Evolutionary conservation across 306 rosid species (phyloP).

Genomic region (Glycine soja): DNA sequence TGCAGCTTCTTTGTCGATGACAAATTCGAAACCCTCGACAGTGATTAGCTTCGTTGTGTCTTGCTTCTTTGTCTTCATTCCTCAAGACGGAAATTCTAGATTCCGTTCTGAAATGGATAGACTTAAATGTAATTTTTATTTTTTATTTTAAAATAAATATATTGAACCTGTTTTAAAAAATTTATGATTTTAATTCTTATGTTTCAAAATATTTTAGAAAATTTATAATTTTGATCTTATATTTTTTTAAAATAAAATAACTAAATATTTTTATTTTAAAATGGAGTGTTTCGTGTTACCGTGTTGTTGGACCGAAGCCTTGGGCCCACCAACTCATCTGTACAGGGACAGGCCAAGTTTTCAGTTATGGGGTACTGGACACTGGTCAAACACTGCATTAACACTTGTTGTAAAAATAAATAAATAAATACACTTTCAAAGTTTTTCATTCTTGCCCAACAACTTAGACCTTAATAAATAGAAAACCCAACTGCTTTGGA

Average conservation of each 20-base stretch:
- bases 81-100: not conserved
- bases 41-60: slow-evolving; percentile 66
- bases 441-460: not conserved
- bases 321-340: slow-evolving; percentile 12
- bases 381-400: not conserved
- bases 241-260: too few species aligned
- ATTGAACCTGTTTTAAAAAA: too few species aligned
- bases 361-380: not conserved
- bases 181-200: too few species aligned
- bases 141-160: too few species aligned
- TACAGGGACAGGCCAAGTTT: slow-evolving; percentile 10
- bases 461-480: not conserved
- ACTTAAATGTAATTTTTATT: too few species aligned
- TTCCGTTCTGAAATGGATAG: not conserved
- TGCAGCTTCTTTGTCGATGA: not conserved
- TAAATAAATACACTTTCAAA: not conserved
- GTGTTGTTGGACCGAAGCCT: not conserved
- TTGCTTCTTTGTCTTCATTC: slow-evolving; percentile 52
- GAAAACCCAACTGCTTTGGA: not conserved
- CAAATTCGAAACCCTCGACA: not conserved
- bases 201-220: too few species aligned
- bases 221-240: too few species aligned
- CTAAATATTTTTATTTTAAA: too few species aligned
- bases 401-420: not conserved
- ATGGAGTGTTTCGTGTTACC: too few species aligned